Evolutionary conservation across 2,329 filamentous ascomycete genomes (phyloP).

Genomic region (Pestalotiopsis sp.): DNA sequence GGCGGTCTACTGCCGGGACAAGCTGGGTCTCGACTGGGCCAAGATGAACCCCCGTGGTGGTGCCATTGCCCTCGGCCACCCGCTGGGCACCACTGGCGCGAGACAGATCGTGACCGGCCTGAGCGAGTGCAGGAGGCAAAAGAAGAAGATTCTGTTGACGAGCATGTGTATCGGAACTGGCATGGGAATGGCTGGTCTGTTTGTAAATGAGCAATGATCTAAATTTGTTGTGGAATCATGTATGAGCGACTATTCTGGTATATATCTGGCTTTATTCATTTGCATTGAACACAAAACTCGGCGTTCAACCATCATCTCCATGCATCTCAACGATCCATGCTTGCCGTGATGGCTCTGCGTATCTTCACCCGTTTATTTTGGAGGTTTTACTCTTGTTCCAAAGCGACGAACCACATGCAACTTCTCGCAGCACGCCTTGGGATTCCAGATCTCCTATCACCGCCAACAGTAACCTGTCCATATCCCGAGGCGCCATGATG

Average conservation of each 20-base stretch:
- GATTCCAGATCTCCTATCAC: slow-evolving; percentile 15
- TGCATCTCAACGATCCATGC: neutral
- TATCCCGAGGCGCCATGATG: slow-evolving; percentile 14
- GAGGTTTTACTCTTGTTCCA: neutral
- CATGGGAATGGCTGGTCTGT: slow-evolving; percentile 69
- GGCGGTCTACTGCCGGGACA: slow-evolving; percentile 89
- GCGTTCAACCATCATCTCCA: neutral
- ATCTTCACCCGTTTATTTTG: neutral
- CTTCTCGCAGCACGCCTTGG: neutral
- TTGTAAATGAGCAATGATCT: slow-evolving; percentile 58
- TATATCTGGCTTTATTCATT: neutral
- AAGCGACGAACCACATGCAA: neutral
- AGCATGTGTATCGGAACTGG: slow-evolving; percentile 84
- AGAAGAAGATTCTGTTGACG: slow-evolving; percentile 89
- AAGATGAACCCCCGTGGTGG: slow-evolving; percentile 84
- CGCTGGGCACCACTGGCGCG: slow-evolving; percentile 76
- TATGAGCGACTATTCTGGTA: neutral
- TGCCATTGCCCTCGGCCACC: slow-evolving; percentile 82
- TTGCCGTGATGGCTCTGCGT: neutral
- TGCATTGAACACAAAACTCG: neutral
- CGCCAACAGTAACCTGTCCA: slow-evolving; percentile 13
- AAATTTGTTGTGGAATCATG: neutral
- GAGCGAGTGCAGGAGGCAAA: slow-evolving; percentile 78
- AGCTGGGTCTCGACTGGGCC: slow-evolving; percentile 67
- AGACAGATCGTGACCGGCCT: slow-evolving; percentile 87